Percentiles rank a stretch among this genome's conserved stretches.
phyloP scores from a whole-genome alignment of 148 eudicot species.

The Suaeda aralocaspica region DNA sequence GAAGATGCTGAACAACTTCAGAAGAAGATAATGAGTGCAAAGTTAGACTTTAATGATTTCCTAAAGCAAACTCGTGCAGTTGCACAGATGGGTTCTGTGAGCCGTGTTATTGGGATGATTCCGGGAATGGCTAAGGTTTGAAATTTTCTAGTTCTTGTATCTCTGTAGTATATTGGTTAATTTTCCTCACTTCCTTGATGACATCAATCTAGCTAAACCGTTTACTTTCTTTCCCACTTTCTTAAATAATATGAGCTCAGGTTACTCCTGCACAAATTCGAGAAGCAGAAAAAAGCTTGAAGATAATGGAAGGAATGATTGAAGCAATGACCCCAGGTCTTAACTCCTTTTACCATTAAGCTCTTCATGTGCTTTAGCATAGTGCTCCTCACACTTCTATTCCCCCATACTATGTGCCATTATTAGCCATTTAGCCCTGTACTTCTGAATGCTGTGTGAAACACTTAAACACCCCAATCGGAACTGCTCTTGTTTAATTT shows the following conservation, averaged over 20 bases:
- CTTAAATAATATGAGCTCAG: slow-evolving; percentile 33
- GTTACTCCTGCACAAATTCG: slow-evolving; percentile 95
- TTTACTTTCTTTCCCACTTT: background rate
- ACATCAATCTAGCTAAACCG: slow-evolving; percentile 1
- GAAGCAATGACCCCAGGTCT: slow-evolving; percentile 96
- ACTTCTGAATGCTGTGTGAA: background rate
- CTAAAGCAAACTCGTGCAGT: slow-evolving; percentile 94
- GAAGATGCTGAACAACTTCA: slow-evolving; percentile 96
- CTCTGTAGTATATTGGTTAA: background rate
- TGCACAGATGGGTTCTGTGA: slow-evolving; percentile 97
- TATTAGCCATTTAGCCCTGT: too few species aligned
- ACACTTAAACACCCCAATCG: background rate
- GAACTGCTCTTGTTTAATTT: background rate
- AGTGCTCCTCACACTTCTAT: background rate
- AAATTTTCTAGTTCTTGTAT: background rate
- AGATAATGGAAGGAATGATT: slow-evolving; percentile 88
- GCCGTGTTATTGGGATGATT: slow-evolving; percentile 97
- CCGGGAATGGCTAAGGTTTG: slow-evolving; percentile 98
- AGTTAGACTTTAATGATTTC: slow-evolving; percentile 95
- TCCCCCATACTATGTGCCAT: background rate
- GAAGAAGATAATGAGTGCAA: slow-evolving; percentile 93
- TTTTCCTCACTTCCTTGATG: background rate
- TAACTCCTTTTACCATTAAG: background rate
- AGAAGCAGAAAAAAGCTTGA: slow-evolving; percentile 90
- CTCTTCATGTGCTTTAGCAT: background rate